Base-by-base conservation (phyloP, 768 basidiomycete species). In the Boletus sp. region DNA sequence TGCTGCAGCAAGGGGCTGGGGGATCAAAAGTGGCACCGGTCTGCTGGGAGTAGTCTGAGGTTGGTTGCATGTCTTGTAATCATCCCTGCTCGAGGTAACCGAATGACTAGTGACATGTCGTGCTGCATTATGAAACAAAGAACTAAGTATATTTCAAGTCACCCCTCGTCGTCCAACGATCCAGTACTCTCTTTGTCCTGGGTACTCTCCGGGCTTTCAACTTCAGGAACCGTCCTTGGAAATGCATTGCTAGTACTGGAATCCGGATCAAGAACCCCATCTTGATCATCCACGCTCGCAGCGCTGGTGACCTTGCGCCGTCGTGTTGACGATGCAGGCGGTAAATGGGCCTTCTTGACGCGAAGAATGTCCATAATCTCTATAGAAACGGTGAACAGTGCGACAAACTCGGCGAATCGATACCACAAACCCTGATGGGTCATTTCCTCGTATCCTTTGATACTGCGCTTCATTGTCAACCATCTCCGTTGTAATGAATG, bases 331-430 rank as follows among this genome's bases (percentile, higher is more conserved):
- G 50, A 69, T 32, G 49, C 55, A 42, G 56, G 65, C 7, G 84
- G 82, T 30, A 81, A 60, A 54, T 85, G 81, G 1, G 83, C 81
- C 61, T 91, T 89, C 70, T 88, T 90, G 51, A 83, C 77, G 51
- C 84, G 77, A 37, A 90, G 75, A 54, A 90, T 90, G 59, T 90
- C 89, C 80, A 91, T 83, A 51, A 91, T 87, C 70, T 91, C 89
- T 90, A 63, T 30, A 35, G 15, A 48, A 35, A 21, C 29, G 49
- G 52, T 60, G 49, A 56, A 47, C 44, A 49, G 54, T 40, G 53
- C 37, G 29, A 57, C 46, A 44, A 0, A 39, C 10, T 42, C 37
- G 40, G 45, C 43, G n/a, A 25, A 27, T 39, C n/a, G 30, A 42
- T 15, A 41, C 40, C 39, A 67, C 76, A 23, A 49, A 87, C 90